Percentiles rank a stretch among this genome's conserved stretches.
Evolutionary conservation across 495 filamentous ascomycete genomes (phyloP).

Genomic region (Letharia lupina): DNA sequence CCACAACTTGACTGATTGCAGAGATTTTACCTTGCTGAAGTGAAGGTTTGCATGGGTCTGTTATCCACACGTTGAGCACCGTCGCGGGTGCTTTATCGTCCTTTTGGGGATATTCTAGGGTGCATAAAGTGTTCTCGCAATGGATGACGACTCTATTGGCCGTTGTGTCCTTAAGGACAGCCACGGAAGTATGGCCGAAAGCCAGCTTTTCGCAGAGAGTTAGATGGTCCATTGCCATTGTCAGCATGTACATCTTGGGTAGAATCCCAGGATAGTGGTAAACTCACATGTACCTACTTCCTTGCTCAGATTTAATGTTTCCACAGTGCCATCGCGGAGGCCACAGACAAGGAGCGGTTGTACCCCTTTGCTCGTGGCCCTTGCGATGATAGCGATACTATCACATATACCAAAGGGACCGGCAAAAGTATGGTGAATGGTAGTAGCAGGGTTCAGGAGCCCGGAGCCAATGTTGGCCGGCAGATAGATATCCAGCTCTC

Average conservation of each 20-base stretch:
- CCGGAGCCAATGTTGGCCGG: background rate
- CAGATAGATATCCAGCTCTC: constrained; percentile 5
- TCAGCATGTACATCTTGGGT: background rate
- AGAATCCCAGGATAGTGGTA: background rate
- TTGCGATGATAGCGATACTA: constrained; percentile 19
- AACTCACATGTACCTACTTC: background rate
- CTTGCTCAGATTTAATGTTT: constrained; percentile 10
- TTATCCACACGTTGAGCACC: constrained; percentile 19
- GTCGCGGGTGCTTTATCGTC: constrained; percentile 17
- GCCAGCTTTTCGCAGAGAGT: constrained; percentile 16
- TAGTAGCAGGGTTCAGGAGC: background rate
- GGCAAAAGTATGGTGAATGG: constrained; percentile 16
- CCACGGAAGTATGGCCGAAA: constrained; percentile 25
- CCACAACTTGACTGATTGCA: constrained; percentile 20
- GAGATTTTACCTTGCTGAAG: constrained; percentile 13
- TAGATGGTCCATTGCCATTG: background rate
- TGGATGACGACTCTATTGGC: constrained; percentile 11
- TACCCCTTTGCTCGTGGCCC: background rate
- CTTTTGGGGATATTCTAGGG: constrained; percentile 14
- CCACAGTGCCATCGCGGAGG: constrained; percentile 23
- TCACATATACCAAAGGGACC: constrained; percentile 24
- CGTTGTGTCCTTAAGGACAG: constrained; percentile 10
- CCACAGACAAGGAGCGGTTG: constrained; percentile 21
- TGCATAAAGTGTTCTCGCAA: constrained; percentile 19
- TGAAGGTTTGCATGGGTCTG: constrained; percentile 11